These are phyloP conservation scores for Mortierella claussenii DNA, from an alignment of 192 early-diverging fungal genomes.

Conservation along the genomic window DNA sequence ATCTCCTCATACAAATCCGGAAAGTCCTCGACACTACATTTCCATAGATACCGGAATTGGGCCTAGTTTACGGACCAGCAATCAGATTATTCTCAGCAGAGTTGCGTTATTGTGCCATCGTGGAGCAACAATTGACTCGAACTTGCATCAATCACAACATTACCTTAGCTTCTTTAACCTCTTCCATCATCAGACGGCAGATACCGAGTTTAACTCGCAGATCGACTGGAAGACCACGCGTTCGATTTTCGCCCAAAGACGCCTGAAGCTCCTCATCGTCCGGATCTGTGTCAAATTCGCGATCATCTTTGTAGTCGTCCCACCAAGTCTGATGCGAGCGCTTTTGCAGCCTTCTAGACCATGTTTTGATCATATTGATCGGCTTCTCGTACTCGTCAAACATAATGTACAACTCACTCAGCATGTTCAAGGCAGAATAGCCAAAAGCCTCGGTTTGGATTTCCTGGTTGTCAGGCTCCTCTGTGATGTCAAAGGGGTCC, in stretches of 20 bases:
- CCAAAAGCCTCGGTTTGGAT: constrained; percentile 64
- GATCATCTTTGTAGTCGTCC: constrained; percentile 68
- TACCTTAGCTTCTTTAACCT: constrained; percentile 75
- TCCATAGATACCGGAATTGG: constrained; percentile 74
- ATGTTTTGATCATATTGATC: constrained; percentile 75
- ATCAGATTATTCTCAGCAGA: no score
- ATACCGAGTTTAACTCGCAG: constrained; percentile 88
- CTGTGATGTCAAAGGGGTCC: constrained; percentile 51
- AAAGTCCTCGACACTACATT: constrained; percentile 62
- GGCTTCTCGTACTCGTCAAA: constrained; percentile 80
- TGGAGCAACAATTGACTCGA: no score
- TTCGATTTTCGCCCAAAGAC: constrained; percentile 35
- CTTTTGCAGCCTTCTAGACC: constrained; percentile 74
- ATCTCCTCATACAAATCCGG: constrained; percentile 80
- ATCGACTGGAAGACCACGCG: constrained; percentile 78
- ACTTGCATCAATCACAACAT: neutral
- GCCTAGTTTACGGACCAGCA: no score
- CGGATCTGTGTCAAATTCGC: constrained; percentile 67
- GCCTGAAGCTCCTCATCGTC: constrained; percentile 39
- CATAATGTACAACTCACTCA: constrained; percentile 88
- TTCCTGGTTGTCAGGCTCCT: constrained; percentile 50
- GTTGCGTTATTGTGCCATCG: no score
- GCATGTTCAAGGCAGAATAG: constrained; percentile 87
- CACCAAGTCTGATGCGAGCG: constrained; percentile 73
- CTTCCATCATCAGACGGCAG: constrained; percentile 76